Base-by-base conservation (phyloP, 441 rosid genomes). In the Arabidopsis lyrata region DNA sequence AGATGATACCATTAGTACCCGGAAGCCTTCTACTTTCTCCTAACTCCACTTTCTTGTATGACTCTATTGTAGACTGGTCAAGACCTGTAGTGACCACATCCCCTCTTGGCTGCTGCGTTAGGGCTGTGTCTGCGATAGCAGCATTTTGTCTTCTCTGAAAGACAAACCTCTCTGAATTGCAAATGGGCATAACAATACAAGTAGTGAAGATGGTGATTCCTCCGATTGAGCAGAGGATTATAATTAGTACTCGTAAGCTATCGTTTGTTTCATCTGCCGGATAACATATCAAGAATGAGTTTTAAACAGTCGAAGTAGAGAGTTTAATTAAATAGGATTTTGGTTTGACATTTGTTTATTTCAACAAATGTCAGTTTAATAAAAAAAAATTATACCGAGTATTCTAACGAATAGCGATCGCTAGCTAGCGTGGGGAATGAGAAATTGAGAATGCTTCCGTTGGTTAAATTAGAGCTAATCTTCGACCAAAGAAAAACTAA, bases 11-110 rank as follows among this genome's bases (percentile, higher is more conserved):
- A 32, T 88, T 90, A 2, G 80, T 83, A 18, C 92, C 90, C 0
- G 90, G 84, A 1, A 92, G 57, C 27, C 95, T 76, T 79, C 78
- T 84, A 76, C 97, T 88, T 56, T 87, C 93, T 1, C 91, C 95
- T 0, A 88, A 77, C n/a, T 82, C 87, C 44, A 90, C 49, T 81
- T 86, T 88, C 14, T 84, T 66, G 49, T 82, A 92, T 5, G 95
- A 87, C 24, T 85, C 88, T 22, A 85, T 90, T n/a, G 88, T 84
- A 61, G 84, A 64, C 47, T 84, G 88, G 8, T 88, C 93, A 56
- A 90, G 79, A 13, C 93, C 95, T 47, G 41, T 73, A 9, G 31
- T 34, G 14, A 41, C 16, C 32, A 47, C 22, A 16, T 5, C 52
- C 5, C 11, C 27, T 24, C 48, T 41, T 3, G 86, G 84, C 12